These are phyloP conservation scores for Lecanicillium sp. DNA, from an alignment of 2,329 filamentous ascomycete genomes.

Conservation along the genomic window DNA sequence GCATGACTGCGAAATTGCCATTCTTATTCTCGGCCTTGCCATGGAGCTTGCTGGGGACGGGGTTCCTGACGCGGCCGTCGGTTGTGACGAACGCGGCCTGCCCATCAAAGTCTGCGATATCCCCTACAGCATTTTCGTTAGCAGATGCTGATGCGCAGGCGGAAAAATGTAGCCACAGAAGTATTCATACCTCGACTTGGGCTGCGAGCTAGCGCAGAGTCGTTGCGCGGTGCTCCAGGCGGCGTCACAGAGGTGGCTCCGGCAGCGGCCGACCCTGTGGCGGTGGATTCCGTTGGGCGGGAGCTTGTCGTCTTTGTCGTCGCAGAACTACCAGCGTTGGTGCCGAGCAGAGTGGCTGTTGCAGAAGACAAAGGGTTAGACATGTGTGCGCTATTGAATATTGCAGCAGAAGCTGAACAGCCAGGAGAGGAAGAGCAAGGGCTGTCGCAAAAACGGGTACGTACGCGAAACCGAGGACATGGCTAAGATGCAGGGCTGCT, in stretches of 20 bases:
- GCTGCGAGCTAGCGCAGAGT: conserved; percentile 1
- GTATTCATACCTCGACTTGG: conserved; percentile 5
- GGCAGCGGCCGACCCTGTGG: conserved; percentile 4
- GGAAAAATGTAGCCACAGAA: not conserved
- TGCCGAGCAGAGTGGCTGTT: conserved; percentile 6
- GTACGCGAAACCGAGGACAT: conserved; percentile 10
- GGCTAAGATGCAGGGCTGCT: conserved; percentile 1
- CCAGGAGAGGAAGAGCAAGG: not conserved
- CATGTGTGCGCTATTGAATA: not conserved
- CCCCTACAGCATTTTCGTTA: conserved; percentile 1
- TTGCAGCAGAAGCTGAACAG: not conserved
- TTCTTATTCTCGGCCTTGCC: conserved; percentile 47
- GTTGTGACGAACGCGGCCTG: conserved; percentile 10
- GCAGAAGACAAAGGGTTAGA: not conserved
- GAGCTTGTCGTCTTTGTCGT: conserved; percentile 3
- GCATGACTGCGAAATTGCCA: conserved; percentile 56
- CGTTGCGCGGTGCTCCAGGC: not conserved
- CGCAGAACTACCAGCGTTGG: conserved; percentile 4
- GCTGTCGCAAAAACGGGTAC: conserved; percentile 5
- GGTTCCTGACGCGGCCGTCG: conserved; percentile 36
- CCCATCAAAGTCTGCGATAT: conserved; percentile 12
- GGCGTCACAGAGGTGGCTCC: not conserved
- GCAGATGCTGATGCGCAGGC: not conserved
- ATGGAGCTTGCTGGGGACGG: conserved; percentile 54
- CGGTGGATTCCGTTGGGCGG: conserved; percentile 3